Conservation (phyloP, 352 stramenopile species). For the Phytophthora lateralis region DNA sequence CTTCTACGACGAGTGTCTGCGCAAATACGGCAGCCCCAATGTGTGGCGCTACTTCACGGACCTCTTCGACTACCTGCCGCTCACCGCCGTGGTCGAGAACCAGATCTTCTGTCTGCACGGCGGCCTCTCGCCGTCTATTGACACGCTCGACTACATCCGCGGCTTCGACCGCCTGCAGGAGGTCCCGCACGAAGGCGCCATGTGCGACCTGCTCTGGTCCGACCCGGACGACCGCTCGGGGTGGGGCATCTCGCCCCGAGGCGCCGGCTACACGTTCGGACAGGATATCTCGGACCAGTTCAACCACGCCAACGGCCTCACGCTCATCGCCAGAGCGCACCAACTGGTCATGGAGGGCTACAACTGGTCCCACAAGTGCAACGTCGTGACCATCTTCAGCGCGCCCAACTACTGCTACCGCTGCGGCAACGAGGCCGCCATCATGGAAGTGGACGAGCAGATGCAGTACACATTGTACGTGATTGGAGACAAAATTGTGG, state of each 20-base stretch:
- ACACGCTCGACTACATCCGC: constrained; percentile 93
- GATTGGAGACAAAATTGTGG: not conserved
- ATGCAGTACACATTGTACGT: constrained; percentile 96
- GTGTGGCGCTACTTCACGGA: constrained; percentile 99
- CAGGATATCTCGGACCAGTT: constrained; percentile 99
- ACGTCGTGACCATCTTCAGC: constrained; percentile 98
- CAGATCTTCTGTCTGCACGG: constrained; percentile 99
- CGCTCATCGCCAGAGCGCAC: constrained; percentile 97
- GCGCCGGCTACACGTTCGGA: constrained; percentile 98
- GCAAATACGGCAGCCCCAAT: constrained; percentile 99
- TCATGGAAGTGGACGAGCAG: constrained; percentile 97
- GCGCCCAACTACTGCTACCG: constrained; percentile 99
- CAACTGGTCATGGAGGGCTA: constrained; percentile 92
- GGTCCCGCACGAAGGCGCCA: constrained; percentile 92
- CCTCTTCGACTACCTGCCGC: constrained; percentile 93
- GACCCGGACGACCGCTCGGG: constrained; percentile 99
- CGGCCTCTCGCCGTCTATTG: constrained; percentile 95
- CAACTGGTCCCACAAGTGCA: constrained; percentile 95
- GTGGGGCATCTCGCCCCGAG: constrained; percentile 98
- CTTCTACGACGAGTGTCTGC: constrained; percentile 78
- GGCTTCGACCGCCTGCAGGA: constrained; percentile 92
- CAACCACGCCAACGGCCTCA: constrained; percentile 96
- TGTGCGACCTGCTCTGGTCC: constrained; percentile 99
- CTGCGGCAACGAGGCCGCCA: constrained; percentile 98
- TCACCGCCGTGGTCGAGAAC: constrained; percentile 98